Percentiles rank a stretch among this genome's conserved stretches.
Conservation (phyloP, 2,329 filamentous ascomycete species). For the Xylaria digitata region DNA sequence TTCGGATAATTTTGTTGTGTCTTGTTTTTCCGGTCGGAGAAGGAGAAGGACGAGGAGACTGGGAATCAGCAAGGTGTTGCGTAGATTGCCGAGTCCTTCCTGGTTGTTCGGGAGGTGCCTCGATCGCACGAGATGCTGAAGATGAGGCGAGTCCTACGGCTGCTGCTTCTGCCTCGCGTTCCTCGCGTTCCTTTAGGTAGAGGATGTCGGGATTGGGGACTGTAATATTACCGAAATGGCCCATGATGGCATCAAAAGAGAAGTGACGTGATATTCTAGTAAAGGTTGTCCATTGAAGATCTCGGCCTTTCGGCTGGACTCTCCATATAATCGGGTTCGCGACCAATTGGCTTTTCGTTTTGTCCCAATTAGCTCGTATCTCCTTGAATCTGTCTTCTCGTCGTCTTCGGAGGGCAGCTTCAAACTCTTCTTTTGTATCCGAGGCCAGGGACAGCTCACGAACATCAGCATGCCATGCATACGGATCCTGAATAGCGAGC, state of each 20-base stretch:
- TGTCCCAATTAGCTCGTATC: constrained; percentile 5
- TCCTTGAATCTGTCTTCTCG: constrained; percentile 27
- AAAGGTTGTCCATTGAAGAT: constrained; percentile 5
- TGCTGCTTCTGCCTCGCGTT: not conserved
- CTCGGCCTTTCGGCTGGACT: not conserved
- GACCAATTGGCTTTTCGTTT: not conserved
- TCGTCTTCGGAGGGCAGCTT: constrained; percentile 8
- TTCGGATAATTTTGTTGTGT: not conserved
- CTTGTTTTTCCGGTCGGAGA: not conserved
- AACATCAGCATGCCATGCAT: constrained; percentile 20
- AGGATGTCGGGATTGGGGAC: not conserved
- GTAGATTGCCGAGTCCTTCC: not conserved
- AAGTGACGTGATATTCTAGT: not conserved
- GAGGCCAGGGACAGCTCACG: constrained; percentile 1
- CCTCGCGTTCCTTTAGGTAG: not conserved
- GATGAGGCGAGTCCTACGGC: not conserved
- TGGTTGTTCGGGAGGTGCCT: not conserved
- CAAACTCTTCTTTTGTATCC: constrained; percentile 20
- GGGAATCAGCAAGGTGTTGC: not conserved
- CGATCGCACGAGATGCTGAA: not conserved
- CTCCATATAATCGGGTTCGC: not conserved
- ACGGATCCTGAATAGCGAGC: constrained; percentile 24
- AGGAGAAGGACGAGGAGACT: not conserved
- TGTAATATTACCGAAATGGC: constrained; percentile 21
- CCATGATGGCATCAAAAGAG: constrained; percentile 23